Evolutionary conservation across 129 eudicot genomes (phyloP), one percentile per base, ranked within the genome.

Genomic region (Flaveria brownii): DNA sequence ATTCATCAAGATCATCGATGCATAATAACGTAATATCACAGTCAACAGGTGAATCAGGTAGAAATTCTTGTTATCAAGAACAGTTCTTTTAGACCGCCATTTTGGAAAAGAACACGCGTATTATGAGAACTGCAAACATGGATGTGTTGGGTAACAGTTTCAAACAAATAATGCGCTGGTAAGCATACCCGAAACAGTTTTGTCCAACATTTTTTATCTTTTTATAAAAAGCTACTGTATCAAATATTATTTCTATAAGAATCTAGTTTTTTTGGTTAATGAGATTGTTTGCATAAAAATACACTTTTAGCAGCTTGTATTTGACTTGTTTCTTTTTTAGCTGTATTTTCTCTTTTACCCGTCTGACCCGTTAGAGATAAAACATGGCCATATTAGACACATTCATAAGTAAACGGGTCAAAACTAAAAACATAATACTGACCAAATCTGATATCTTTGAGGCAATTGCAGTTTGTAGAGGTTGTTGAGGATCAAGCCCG

Each of bases 401-500:
- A 23, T 59, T 59, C 56, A 30, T 2, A 23, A 22, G 5, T 13
- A 43, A 49, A 46, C 9, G 22, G 45, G 5, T 17, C 13, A 42
- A 43, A 55, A 17, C 18, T 23, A 62, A 28, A 8, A 45, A 61
- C 30, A 39, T 13, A 13, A 60, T 8, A 85, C 96, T 63, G 33
- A 90, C 98, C 92, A 93, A 87, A 77, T 82, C 85, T 45, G 97
- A 85, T 62, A 93, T 72, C 59, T 87, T 93, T 15, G 98, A 90
- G 71, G 91, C 86, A 6, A 88, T 80, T 52, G 96, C 87, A 64
- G 62, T 83, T 81, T 88, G 98, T 52, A 85, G 78, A 80, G 96
- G 91, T 77, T 90, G 92, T 63, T 90, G 91, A 41, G 87, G 88
- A 86, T 88, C 97, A 82, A 85, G 85, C 57, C 91, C 91, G 57